These are phyloP conservation scores for Fusarium kyushuense DNA, from an alignment of 2,329 filamentous ascomycete genomes.

Conservation along the genomic window DNA sequence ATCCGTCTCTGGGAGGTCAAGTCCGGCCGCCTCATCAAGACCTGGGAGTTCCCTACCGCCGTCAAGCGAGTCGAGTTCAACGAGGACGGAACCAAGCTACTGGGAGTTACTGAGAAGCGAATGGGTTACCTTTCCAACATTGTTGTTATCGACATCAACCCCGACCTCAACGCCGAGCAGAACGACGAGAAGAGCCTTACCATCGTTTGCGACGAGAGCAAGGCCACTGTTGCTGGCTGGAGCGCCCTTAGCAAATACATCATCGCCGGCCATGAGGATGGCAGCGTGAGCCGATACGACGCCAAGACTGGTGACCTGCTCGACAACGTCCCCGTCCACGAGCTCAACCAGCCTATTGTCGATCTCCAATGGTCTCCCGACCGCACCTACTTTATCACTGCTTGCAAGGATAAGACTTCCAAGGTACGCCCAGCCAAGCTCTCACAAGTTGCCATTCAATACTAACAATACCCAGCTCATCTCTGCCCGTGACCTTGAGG, in stretches of 20 bases:
- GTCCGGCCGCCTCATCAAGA: constrained; percentile 92
- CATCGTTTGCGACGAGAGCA: constrained; percentile 95
- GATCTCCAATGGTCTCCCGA: constrained; percentile 96
- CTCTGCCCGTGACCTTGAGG: constrained; percentile 84
- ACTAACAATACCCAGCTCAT: constrained; percentile 69
- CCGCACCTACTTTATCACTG: constrained; percentile 97
- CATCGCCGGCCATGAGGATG: constrained; percentile 97
- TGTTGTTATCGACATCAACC: constrained; percentile 88
- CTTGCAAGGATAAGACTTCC: constrained; percentile 96
- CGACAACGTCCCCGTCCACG: constrained; percentile 85
- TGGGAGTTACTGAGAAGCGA: constrained; percentile 98
- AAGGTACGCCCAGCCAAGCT: constrained; percentile 69
- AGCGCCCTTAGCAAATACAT: constrained; percentile 96
- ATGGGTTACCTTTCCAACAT: constrained; percentile 97
- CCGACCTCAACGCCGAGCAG: constrained; percentile 86
- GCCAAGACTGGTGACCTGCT: constrained; percentile 89
- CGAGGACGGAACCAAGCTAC: constrained; percentile 88
- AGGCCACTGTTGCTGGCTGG: constrained; percentile 97
- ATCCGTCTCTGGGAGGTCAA: constrained; percentile 97
- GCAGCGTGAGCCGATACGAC: constrained; percentile 90
- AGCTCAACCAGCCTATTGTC: constrained; percentile 83
- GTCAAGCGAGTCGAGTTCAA: constrained; percentile 99
- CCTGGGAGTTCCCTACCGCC: constrained; percentile 96
- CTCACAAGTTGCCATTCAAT: neutral
- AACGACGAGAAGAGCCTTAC: constrained; percentile 83